Conservation (phyloP, 768 basidiomycete species). For the Auricularia cornea region DNA sequence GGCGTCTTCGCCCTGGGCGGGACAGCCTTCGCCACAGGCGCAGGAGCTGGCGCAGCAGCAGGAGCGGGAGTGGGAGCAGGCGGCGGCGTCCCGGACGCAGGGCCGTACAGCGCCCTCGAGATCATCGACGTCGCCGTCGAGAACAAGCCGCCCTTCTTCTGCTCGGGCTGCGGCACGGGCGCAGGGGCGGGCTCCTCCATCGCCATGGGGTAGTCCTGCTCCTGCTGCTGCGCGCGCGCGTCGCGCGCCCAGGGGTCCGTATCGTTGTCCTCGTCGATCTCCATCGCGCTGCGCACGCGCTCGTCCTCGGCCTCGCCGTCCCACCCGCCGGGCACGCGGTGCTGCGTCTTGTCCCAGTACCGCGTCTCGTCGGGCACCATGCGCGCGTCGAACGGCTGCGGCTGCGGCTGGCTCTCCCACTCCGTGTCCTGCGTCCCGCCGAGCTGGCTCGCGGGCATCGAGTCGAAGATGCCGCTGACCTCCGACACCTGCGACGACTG, state of each 20-base stretch:
- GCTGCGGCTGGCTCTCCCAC: not conserved
- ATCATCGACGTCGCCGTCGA: not conserved
- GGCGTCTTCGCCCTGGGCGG: not conserved
- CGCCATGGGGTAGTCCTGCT: not conserved
- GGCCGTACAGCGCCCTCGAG: not conserved
- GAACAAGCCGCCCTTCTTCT: not conserved
- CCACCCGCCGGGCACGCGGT: not conserved
- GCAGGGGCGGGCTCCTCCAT: not conserved
- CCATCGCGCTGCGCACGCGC: not conserved
- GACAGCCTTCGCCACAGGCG: not conserved
- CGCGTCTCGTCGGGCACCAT: constrained; percentile 1
- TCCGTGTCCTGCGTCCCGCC: not conserved
- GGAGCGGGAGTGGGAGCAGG: not conserved
- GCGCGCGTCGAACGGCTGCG: not conserved
- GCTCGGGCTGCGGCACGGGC: not conserved
- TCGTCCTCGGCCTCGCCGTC: constrained; percentile 7
- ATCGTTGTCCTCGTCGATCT: constrained; percentile 10
- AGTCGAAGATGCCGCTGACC: not conserved
- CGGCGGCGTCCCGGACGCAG: not conserved
- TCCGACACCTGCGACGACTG: not conserved
- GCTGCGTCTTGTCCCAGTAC: not conserved
- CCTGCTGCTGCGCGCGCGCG: not conserved
- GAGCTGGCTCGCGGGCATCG: not conserved
- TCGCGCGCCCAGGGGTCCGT: not conserved
- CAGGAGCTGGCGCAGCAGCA: not conserved